phyloP scores from a whole-genome alignment of 2,329 filamentous ascomycete species.

The Proliferodiscus dingleyae region DNA sequence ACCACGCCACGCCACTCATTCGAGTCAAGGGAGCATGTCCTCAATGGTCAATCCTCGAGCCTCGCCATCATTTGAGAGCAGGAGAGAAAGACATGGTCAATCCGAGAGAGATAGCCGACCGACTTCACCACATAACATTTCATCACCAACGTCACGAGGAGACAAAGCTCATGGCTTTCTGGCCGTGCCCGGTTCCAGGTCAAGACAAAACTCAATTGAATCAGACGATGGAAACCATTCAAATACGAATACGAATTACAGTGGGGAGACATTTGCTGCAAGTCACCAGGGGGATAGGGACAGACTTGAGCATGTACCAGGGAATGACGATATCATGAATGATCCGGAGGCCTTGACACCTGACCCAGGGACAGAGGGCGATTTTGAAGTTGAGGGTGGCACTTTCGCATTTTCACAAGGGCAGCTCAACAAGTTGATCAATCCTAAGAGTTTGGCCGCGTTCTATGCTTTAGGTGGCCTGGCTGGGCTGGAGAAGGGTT shows the following conservation, averaged over 20 bases:
- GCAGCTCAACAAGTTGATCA: slow-evolving; percentile 70
- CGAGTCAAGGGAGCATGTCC: slow-evolving; percentile 25
- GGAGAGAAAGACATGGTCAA: slow-evolving; percentile 13
- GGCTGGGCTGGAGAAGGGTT: slow-evolving; percentile 65
- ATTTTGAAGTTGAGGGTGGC: slow-evolving; percentile 64
- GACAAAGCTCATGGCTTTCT: slow-evolving; percentile 50
- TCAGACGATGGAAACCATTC: slow-evolving; percentile 51
- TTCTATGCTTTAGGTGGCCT: slow-evolving; percentile 73
- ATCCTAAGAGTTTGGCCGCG: slow-evolving; percentile 71
- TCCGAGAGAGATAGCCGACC: slow-evolving; percentile 55
- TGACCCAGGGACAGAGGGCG: slow-evolving; percentile 66
- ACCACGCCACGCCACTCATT: slow-evolving; percentile 22
- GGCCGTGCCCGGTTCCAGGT: slow-evolving; percentile 57
- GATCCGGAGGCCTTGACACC: slow-evolving; percentile 43
- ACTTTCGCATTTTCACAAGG: slow-evolving; percentile 70
- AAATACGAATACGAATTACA: slow-evolving; percentile 37
- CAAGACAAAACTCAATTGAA: slow-evolving; percentile 60
- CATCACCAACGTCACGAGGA: slow-evolving; percentile 52
- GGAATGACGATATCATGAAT: slow-evolving; percentile 46
- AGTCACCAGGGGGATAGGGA: slow-evolving; percentile 37
- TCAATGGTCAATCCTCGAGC: slow-evolving; percentile 44
- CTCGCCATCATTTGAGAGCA: slow-evolving; percentile 53
- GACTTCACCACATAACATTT: slow-evolving; percentile 63
- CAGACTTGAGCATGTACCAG: slow-evolving; percentile 34
- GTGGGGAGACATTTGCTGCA: slow-evolving; percentile 38